Conservation (phyloP, 306 rosid genomes). For the Trifolium fragiferum region DNA sequence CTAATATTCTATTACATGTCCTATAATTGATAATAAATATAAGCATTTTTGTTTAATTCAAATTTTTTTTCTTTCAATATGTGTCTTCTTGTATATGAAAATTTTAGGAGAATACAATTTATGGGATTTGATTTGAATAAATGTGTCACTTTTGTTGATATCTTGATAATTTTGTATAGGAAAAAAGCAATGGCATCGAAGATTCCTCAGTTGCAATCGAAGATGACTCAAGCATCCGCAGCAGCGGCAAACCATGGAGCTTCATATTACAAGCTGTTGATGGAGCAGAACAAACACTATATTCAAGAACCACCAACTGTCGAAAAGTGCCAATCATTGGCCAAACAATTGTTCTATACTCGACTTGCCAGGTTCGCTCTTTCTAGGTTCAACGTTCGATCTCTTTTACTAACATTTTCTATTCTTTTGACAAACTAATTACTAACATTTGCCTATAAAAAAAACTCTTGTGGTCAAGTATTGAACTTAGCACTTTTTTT, state of each 20-base stretch:
- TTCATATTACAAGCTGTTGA: constrained; percentile 50
- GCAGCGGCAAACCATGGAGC: constrained; percentile 39
- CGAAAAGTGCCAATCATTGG: constrained; percentile 59
- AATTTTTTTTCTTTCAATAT: neutral
- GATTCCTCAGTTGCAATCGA: constrained; percentile 50
- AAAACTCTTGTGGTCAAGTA: neutral
- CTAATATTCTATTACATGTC: no score
- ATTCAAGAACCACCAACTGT: constrained; percentile 62
- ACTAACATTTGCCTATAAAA: no score
- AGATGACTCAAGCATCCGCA: constrained; percentile 50
- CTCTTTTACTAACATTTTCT: no score
- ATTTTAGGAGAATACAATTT: constrained; percentile 1
- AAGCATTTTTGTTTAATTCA: no score
- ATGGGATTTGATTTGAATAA: neutral
- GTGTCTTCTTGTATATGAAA: neutral
- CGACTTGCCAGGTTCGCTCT: constrained; percentile 60
- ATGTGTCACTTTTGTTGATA: neutral
- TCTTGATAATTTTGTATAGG: constrained; percentile 31
- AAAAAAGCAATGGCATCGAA: constrained; percentile 54
- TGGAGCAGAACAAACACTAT: constrained; percentile 58
- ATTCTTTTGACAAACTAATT: no score
- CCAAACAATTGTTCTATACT: constrained; percentile 64
- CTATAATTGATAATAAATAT: no score
- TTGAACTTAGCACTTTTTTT: neutral
- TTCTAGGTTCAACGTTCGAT: no score